phyloP scores from a whole-genome alignment of 2,329 filamentous ascomycete genomes.

The Xylariales sp. region DNA sequence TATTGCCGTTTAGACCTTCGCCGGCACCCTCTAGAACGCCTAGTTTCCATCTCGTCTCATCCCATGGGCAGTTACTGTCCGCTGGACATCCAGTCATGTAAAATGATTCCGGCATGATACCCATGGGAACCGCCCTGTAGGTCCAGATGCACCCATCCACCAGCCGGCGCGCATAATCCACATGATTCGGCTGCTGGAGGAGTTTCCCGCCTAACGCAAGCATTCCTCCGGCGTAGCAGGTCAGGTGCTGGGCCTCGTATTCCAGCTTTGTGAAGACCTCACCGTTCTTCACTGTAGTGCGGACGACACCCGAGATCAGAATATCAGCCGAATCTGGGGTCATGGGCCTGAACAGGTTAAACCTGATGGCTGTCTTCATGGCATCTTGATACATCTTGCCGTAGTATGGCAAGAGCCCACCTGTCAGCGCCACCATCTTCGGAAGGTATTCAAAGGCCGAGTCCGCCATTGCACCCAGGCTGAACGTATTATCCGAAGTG shows the following conservation, averaged over 20 bases:
- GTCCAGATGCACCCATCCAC: constrained; percentile 49
- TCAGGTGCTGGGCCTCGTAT: constrained; percentile 38
- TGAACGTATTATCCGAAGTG: constrained; percentile 23
- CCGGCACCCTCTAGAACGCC: constrained; percentile 14
- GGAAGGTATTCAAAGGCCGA: constrained; percentile 47
- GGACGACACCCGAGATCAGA: constrained; percentile 49
- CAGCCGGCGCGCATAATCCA: constrained; percentile 39
- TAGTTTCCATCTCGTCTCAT: constrained; percentile 21
- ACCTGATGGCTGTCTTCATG: constrained; percentile 53
- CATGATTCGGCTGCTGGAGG: constrained; percentile 33
- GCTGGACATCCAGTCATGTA: constrained; percentile 33
- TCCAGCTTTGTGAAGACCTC: constrained; percentile 27
- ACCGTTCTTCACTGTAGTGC: constrained; percentile 12
- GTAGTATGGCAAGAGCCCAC: constrained; percentile 55
- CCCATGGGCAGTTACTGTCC: constrained; percentile 19
- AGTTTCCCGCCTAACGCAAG: constrained; percentile 44
- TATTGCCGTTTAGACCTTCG: constrained; percentile 3
- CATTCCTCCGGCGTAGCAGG: constrained; percentile 48
- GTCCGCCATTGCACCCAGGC: constrained; percentile 31
- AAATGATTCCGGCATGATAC: constrained; percentile 50
- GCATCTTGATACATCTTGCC: constrained; percentile 57
- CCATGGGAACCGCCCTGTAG: constrained; percentile 41
- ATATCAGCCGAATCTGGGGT: constrained; percentile 53
- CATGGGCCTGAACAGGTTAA: constrained; percentile 63
- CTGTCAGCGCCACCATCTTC: constrained; percentile 49